Base-by-base conservation (phyloP, 164 flowering plant genomes). In the Cinnamomum micranthum region DNA sequence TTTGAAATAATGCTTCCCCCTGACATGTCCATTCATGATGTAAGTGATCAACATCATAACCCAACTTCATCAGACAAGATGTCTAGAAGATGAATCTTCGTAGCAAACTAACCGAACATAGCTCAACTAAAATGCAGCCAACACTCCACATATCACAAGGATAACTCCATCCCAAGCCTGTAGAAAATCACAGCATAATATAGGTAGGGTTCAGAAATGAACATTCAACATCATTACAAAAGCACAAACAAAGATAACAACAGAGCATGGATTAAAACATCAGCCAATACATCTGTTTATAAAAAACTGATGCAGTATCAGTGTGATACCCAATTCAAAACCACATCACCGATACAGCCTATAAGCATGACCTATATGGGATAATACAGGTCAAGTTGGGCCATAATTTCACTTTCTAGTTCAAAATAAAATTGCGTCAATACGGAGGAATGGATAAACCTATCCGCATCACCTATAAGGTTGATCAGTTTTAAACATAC, bases 111-210 rank as follows among this genome's bases (percentile, higher is more conserved):
- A 95, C 99, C 84, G 89, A 76, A 82, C 93, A 92, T 20, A 95
- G 89, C 80, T 95, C 99, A 22, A 90, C 85, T 17, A 95, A 86
- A 70, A 95, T 93, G 81, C 99, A 95, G 70, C 99, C 99, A 51
- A 92, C 80, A 78, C 99, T 92, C 99, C 99, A 95, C 33, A 95
- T 70, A 81, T 95, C 98, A 88, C 99, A 95, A 41, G 98, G 92
- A 78, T 89, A 92, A 69, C 76, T 82, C 99, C 99, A 95, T 70
- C 98, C 98, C 22, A 95, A 79, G 50, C 99, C 99, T 95, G 87
- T 72, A 83, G 74, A 19, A 67, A 11, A 31, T 64, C 69, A 67
- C 15, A 14, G 33, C 35, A 67, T 17, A 28, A 28, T 19, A 28
- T 67, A 31, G 47, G 28, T 67, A 31, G 47, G 28, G 60, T 55